Conservation (phyloP, 805 yeast species). For the Candida montana region DNA sequence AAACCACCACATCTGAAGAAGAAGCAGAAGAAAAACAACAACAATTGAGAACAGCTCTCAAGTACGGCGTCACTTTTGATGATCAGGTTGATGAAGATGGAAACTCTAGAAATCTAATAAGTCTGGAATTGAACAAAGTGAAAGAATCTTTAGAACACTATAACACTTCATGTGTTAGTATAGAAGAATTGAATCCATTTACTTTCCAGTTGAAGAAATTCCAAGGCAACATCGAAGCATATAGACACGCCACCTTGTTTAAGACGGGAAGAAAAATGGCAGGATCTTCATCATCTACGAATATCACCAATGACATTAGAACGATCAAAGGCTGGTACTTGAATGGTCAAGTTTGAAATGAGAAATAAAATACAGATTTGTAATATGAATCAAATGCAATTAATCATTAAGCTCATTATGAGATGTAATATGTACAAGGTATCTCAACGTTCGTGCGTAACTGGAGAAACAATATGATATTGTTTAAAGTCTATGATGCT, state of each 20-base stretch:
- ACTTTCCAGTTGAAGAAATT: constrained; percentile 27
- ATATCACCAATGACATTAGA: constrained; percentile 27
- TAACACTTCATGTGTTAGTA: constrained; percentile 14
- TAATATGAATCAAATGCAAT: too few species aligned
- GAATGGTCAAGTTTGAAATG: constrained; percentile 29
- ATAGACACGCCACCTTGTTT: constrained; percentile 18
- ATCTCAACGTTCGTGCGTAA: background rate
- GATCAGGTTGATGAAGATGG: constrained; percentile 9
- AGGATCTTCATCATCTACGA: constrained; percentile 15
- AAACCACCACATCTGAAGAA: constrained; percentile 15
- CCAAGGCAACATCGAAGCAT: constrained; percentile 22
- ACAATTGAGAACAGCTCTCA: constrained; percentile 4
- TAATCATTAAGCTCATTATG: constrained; percentile 4
- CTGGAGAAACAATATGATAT: too few species aligned
- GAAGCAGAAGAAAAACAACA: background rate
- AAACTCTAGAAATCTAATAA: constrained; percentile 9
- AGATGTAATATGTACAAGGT: constrained; percentile 3
- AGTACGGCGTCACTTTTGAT: constrained; percentile 12
- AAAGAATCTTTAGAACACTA: constrained; percentile 27
- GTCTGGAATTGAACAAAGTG: constrained; percentile 26
- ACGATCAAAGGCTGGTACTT: constrained; percentile 38
- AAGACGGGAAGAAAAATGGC: constrained; percentile 21
- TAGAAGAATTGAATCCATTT: constrained; percentile 23
- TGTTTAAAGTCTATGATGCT: too few species aligned
- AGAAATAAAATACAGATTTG: too few species aligned